Percentiles rank a stretch among this genome's conserved stretches.
These are phyloP conservation scores for Beauveria sp. DNA, from an alignment of 2,329 filamentous ascomycete species.

Conservation along the genomic window DNA sequence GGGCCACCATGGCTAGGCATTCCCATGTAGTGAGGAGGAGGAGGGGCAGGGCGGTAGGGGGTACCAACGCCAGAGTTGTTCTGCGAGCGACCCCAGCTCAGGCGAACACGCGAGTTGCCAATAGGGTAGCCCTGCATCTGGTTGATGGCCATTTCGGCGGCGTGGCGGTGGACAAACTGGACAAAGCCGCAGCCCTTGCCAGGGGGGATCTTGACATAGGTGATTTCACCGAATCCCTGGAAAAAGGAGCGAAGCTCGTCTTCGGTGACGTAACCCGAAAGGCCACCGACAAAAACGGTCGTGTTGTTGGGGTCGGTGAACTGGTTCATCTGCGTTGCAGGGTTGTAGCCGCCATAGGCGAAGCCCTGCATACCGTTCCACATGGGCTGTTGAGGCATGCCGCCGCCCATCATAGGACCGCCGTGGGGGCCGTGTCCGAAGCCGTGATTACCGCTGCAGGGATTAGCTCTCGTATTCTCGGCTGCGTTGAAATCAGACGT, in stretches of 20 bases:
- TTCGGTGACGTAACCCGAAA: slow-evolving; percentile 97
- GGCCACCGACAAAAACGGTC: slow-evolving; percentile 93
- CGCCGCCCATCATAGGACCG: slow-evolving; percentile 36
- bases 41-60: slow-evolving; percentile 88
- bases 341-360: slow-evolving; percentile 39
- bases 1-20: slow-evolving; percentile 37
- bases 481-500: slow-evolving; percentile 17
- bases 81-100: slow-evolving; percentile 96
- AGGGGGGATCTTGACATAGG: slow-evolving; percentile 98
- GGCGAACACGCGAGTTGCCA: slow-evolving; percentile 92
- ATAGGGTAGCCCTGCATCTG: slow-evolving; percentile 99
- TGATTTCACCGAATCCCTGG: slow-evolving; percentile 98
- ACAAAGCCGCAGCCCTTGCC: slow-evolving; percentile 99
- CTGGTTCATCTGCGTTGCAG: slow-evolving; percentile 75
- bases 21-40: slow-evolving; percentile 47
- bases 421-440: slow-evolving; percentile 36
- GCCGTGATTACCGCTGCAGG: slow-evolving; percentile 28
- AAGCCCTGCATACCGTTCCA: slow-evolving; percentile 30
- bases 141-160: slow-evolving; percentile 99
- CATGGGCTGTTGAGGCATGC: slow-evolving; percentile 40
- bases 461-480: slow-evolving; percentile 13
- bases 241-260: slow-evolving; percentile 99
- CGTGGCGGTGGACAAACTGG: slow-evolving; percentile 97
- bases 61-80: slow-evolving; percentile 99
- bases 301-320: slow-evolving; percentile 99